Evolutionary conservation across 192 early-diverging fungal genomes (phyloP), one percentile per base, ranked within the genome.

Genomic region (Rhizoclosmatium sp.): DNA sequence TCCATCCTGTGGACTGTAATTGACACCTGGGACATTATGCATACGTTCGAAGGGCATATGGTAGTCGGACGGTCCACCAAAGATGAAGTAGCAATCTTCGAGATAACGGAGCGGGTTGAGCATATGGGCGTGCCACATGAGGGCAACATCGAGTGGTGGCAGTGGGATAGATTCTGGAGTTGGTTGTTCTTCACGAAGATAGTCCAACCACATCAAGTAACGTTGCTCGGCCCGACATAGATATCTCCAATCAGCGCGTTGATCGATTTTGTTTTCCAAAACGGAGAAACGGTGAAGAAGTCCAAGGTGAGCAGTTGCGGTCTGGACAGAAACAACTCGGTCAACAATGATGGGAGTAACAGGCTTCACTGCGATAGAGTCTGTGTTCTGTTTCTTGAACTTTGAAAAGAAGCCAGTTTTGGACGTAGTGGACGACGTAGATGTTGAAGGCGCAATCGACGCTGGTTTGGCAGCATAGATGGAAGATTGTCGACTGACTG

Each of bases 61-160:
- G 65, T 88, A 89, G 31, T 81, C 72, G 31, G 80, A 65, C 12
- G 85, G 46, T 4, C 74, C 76, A 41, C 82, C 68, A 72, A 86
- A 89, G n/a, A 87, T 78, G 59, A 82, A 85, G 73, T 87, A 82
- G 47, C 83, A 84, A 82, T 92, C 91, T 58, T 92, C 89, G 48
- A 88, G 78, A 82, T 92, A 92, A 16, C 85, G 81, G 42, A 85
- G 76, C 1, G 90, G 90, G 4, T 82, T 82, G 16, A 92, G 78
- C 85, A 89, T 85, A 77, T 92, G 91, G 14, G 77, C 64, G 67
- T 89, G 89, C 91, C 91, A 92, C 78, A 92, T 88, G 68, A 85
- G 72, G 0, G 87, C 86, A 21, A 92, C 88, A 82, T 91, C 89
- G 3, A 82, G 40, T 46, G 80, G 83, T 31, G 90, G 90, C 4